Percentiles rank a stretch among this genome's conserved stretches.
phyloP scores from a whole-genome alignment of 352 stramenopile species.

The Phytophthora syringae region DNA sequence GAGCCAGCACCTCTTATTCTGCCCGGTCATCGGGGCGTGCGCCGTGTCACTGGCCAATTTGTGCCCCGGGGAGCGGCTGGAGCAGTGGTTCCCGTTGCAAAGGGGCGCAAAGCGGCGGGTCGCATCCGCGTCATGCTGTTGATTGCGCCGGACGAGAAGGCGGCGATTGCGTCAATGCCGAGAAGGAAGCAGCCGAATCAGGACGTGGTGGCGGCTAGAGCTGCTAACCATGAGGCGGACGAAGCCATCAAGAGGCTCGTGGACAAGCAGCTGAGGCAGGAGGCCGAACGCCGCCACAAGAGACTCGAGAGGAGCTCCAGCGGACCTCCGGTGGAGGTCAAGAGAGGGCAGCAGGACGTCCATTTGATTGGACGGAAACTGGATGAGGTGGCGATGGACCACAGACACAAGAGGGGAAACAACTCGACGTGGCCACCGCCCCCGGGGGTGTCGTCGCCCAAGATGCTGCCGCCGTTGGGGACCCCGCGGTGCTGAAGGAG shows the following conservation, averaged over 20 bases:
- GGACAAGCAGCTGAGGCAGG: constrained; percentile 42
- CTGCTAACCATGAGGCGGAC: constrained; percentile 64
- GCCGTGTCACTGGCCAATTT: constrained; percentile 62
- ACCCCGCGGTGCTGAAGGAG: constrained; percentile 12
- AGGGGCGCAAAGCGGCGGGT: constrained; percentile 57
- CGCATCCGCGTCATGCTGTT: constrained; percentile 54
- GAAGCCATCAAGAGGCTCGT: constrained; percentile 68
- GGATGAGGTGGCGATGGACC: constrained; percentile 21
- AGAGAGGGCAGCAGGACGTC: constrained; percentile 11
- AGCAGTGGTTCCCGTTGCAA: constrained; percentile 64
- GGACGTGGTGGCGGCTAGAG: constrained; percentile 54
- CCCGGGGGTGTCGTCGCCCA: constrained; percentile 26
- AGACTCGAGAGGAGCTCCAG: constrained; percentile 23
- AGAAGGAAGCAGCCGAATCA: constrained; percentile 37
- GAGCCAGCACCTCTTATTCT: constrained; percentile 71
- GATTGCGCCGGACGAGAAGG: constrained; percentile 32
- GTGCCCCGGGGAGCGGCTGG: constrained; percentile 39
- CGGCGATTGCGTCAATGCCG: background rate
- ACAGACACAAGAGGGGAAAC: constrained; percentile 20
- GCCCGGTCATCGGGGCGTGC: constrained; percentile 54
- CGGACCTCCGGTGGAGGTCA: constrained; percentile 29
- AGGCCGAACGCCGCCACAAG: constrained; percentile 37
- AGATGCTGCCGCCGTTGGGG: constrained; percentile 33
- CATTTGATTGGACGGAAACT: constrained; percentile 17
- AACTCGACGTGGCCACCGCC: constrained; percentile 35